These are phyloP conservation scores for Verticillium alfalfae DNA, from an alignment of 2,329 filamentous ascomycete genomes.

Conservation along the genomic window DNA sequence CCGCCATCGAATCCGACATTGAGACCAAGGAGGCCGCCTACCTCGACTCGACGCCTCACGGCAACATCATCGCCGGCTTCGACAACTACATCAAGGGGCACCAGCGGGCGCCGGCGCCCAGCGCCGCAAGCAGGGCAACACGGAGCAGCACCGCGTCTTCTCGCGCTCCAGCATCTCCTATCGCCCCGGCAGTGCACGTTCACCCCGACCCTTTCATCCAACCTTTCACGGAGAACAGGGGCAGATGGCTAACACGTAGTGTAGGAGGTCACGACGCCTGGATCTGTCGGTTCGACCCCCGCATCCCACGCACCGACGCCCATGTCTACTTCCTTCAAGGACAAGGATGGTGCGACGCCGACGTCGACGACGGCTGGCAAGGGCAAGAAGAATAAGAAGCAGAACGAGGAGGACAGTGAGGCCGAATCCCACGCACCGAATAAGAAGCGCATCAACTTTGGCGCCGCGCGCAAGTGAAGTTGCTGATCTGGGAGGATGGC, in stretches of 20 bases:
- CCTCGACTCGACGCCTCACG: constrained; percentile 80
- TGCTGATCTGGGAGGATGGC: neutral
- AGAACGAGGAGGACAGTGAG: constrained; percentile 50
- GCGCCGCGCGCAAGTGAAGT: constrained; percentile 42
- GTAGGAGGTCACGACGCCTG: constrained; percentile 37
- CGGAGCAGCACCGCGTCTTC: constrained; percentile 71
- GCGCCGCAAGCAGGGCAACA: constrained; percentile 58
- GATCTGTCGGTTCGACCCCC: constrained; percentile 36
- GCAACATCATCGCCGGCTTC: constrained; percentile 97
- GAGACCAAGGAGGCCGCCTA: constrained; percentile 79
- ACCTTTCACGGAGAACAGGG: neutral
- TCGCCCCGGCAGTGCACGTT: constrained; percentile 27
- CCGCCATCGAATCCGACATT: constrained; percentile 68
- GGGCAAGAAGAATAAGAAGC: constrained; percentile 48
- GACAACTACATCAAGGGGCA: constrained; percentile 95
- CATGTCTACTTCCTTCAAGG: constrained; percentile 47
- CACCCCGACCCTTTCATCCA: neutral
- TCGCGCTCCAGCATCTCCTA: constrained; percentile 60
- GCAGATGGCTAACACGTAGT: neutral
- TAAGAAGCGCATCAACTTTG: constrained; percentile 55
- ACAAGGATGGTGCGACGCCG: constrained; percentile 47
- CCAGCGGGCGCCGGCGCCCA: constrained; percentile 57
- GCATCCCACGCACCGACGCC: constrained; percentile 49
- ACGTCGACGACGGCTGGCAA: constrained; percentile 44
- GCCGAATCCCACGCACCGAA: constrained; percentile 47